A percentile compares a stretch with the other conserved stretches of the same genome.
These are phyloP conservation scores for Ganoderma sinense DNA, from an alignment of 1,284 basidiomycete genomes.

Conservation along the genomic window DNA sequence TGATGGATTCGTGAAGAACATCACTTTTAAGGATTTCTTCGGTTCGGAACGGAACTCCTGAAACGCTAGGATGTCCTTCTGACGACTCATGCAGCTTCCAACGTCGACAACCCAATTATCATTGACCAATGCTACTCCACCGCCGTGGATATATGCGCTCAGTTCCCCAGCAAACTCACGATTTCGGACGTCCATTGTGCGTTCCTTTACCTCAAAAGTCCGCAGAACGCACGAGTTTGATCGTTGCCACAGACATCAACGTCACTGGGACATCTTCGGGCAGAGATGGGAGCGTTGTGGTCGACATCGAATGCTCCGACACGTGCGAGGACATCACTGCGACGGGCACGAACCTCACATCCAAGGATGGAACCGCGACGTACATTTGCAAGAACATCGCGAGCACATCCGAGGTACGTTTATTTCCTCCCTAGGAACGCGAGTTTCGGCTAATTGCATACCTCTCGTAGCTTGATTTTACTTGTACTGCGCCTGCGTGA, in stretches of 20 bases:
- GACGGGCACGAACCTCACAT: conserved; percentile 36
- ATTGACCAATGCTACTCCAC: conserved; percentile 71
- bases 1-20: conserved; percentile 64
- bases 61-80: background rate
- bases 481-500: conserved; percentile 32
- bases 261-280: conserved; percentile 49
- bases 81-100: conserved; percentile 43
- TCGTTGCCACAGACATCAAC: conserved; percentile 39
- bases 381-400: conserved; percentile 54
- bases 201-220: conserved; percentile 4
- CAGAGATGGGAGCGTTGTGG: conserved; percentile 45
- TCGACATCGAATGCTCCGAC: conserved; percentile 47
- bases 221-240: no score
- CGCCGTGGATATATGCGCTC: conserved; percentile 49
- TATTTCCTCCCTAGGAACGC: no score
- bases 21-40: conserved; percentile 57
- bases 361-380: conserved; percentile 43
- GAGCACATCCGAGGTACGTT: conserved; percentile 36
- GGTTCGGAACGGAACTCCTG: background rate
- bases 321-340: conserved; percentile 49
- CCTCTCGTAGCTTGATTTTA: conserved; percentile 36
- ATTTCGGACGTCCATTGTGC: conserved; percentile 52
- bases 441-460: background rate
- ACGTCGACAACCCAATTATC: conserved; percentile 63
- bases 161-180: conserved; percentile 58